Base-by-base conservation (phyloP, 345 rosid genomes). In the Citrus sp. region DNA sequence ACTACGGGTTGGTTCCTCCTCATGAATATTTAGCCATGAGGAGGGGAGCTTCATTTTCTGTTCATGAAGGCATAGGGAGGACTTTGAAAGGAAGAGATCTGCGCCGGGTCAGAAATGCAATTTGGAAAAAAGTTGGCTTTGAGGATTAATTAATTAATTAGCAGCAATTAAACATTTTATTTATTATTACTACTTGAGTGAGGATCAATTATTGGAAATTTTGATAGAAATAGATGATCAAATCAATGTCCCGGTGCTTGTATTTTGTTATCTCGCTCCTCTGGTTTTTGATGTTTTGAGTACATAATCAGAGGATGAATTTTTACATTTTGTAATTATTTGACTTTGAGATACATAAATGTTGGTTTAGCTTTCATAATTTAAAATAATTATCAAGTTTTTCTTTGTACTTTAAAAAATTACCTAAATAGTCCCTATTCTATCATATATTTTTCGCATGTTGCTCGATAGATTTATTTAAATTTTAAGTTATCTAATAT, bases 111-210 rank as follows among this genome's bases (percentile, higher is more conserved):
- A 83, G 95, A 62, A 88, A 91, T 75, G 89, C 88, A 3, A 85
- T 91, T 73, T 89, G 93, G 95, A 83, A 88, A 82, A 86, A 86
- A 80, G 86, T 85, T 77, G 93, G 93, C 9, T 88, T 89, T 74
- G 88, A 88, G 38, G 93, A 88, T 78, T 89, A 71, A 51, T 35
- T 89, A 71, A 35, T 35, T 54, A 54, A 46, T 46, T 12, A 46
- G 60, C 10, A 49, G 21, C 8, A 51, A 54, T 38, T 51, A 66
- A 10, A 54, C 7, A 4, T 28, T 49, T 4, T 38, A 14, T 12
- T 14, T 14, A 18, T 72, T 28, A 3, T 54, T 4, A 42, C 42
- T 74, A 4, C 1, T 18, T 18, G 58, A 60, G 24, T 9, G 12
- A 16, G 35, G 22, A 8, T 27, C 35, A 16, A 16, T 16, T 6